Percentiles rank a stretch among this genome's conserved stretches.
phyloP scores from a whole-genome alignment of 1,139 yeast genomes.

The Yamadazyma diddensiae region DNA sequence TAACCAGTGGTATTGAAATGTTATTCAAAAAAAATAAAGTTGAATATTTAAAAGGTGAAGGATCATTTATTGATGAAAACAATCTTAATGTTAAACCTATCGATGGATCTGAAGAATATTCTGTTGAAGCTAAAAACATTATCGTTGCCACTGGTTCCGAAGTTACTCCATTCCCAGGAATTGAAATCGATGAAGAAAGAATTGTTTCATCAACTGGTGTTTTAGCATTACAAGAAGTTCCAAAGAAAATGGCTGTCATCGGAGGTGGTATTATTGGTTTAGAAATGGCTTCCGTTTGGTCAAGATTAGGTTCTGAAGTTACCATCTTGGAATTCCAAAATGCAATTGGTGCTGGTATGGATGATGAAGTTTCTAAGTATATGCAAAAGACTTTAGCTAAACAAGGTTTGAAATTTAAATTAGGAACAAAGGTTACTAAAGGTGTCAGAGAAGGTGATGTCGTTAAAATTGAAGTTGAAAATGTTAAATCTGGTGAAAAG shows the following conservation, averaged over 20 bases:
- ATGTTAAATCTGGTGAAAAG: slow-evolving; percentile 80
- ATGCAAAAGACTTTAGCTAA: slow-evolving; percentile 87
- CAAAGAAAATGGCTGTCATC: slow-evolving; percentile 87
- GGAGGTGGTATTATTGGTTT: slow-evolving; percentile 99
- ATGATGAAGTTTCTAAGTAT: slow-evolving; percentile 86
- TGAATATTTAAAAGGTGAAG: slow-evolving; percentile 90
- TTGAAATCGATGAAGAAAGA: slow-evolving; percentile 93
- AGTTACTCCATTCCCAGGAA: slow-evolving; percentile 98
- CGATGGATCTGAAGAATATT: slow-evolving; percentile 69
- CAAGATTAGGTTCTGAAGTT: slow-evolving; percentile 93
- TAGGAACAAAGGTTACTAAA: slow-evolving; percentile 84
- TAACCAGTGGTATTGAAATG: slow-evolving; percentile 93
- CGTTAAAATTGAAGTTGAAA: slow-evolving; percentile 86
- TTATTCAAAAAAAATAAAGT: slow-evolving; percentile 95
- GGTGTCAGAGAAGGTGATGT: slow-evolving; percentile 86
- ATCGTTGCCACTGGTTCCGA: slow-evolving; percentile 99
- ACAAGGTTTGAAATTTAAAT: slow-evolving; percentile 93
- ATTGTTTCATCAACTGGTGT: slow-evolving; percentile 97
- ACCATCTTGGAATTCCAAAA: slow-evolving; percentile 89
- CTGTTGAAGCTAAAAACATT: slow-evolving; percentile 77
- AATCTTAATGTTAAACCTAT: slow-evolving; percentile 77
- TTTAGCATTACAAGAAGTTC: slow-evolving; percentile 77
- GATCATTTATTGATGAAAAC: slow-evolving; percentile 81
- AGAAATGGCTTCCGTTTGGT: slow-evolving; percentile 98
- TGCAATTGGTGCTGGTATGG: slow-evolving; percentile 95